These are phyloP conservation scores for Scedosporium boydii DNA, from an alignment of 2,329 filamentous ascomycete species.

Conservation along the genomic window DNA sequence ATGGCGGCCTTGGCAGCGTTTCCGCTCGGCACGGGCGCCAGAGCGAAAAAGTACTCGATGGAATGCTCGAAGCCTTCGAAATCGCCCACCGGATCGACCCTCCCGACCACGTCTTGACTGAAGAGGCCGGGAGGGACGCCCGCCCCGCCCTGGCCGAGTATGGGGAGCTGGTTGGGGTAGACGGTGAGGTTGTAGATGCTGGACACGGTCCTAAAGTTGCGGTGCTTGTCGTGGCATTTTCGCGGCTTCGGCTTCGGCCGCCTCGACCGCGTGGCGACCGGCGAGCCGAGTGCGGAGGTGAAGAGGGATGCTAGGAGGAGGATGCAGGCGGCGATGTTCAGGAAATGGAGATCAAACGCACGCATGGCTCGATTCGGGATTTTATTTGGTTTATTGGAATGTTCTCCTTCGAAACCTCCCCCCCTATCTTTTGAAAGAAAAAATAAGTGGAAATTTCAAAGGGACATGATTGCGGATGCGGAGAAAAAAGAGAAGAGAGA, in stretches of 20 bases:
- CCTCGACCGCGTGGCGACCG: neutral
- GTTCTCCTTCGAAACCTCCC: too few relatives aligned
- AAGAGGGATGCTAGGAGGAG: neutral
- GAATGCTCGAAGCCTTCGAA: slow-evolving; percentile 30
- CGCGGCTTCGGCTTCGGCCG: neutral
- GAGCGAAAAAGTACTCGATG: slow-evolving; percentile 34
- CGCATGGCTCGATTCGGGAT: neutral
- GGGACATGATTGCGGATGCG: too few relatives aligned
- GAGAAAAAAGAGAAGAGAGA: too few relatives aligned
- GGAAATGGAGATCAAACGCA: neutral
- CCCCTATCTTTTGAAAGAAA: too few relatives aligned
- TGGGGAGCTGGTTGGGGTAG: slow-evolving; percentile 26
- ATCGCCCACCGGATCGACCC: slow-evolving; percentile 30
- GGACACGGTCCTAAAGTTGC: slow-evolving; percentile 26
- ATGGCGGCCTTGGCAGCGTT: slow-evolving; percentile 20
- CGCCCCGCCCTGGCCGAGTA: slow-evolving; percentile 21
- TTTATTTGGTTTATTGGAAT: neutral
- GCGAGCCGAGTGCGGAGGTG: neutral
- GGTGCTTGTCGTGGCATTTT: slow-evolving; percentile 10
- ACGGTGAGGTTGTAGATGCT: slow-evolving; percentile 29
- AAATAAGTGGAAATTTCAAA: too few relatives aligned
- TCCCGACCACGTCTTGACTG: slow-evolving; percentile 23
- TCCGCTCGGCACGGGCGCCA: slow-evolving; percentile 23
- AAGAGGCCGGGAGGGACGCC: slow-evolving; percentile 29
- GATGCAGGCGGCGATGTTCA: neutral